These are phyloP conservation scores for Xylaria cubensis DNA, from an alignment of 495 filamentous ascomycete species.

Conservation along the genomic window DNA sequence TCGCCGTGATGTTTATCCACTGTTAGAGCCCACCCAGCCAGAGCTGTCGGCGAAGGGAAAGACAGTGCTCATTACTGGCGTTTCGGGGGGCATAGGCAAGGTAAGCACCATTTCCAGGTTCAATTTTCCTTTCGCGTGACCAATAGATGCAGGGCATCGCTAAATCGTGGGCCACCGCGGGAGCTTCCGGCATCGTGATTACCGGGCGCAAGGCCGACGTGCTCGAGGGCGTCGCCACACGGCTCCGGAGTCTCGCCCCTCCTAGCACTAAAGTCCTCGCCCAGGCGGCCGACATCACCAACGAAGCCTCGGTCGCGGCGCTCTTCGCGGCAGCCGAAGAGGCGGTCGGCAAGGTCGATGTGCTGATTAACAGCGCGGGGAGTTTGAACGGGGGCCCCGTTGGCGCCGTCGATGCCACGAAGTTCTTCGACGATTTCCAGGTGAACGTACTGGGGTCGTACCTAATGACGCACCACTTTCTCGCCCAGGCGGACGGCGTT, in stretches of 20 bases:
- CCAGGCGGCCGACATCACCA: constrained; percentile 41
- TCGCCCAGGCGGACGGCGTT: constrained; percentile 37
- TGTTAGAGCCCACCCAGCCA: constrained; percentile 43
- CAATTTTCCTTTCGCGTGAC: background rate
- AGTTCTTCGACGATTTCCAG: constrained; percentile 26
- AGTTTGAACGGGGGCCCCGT: constrained; percentile 22
- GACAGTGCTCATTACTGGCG: constrained; percentile 52
- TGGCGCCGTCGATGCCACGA: constrained; percentile 21
- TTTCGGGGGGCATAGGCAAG: constrained; percentile 45
- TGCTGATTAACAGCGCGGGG: constrained; percentile 52
- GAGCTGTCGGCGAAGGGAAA: constrained; percentile 46
- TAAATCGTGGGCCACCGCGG: constrained; percentile 39
- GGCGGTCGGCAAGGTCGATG: constrained; percentile 46
- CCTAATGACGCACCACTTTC: constrained; percentile 45
- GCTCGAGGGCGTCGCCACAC: constrained; percentile 34
- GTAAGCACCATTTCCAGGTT: constrained; percentile 21
- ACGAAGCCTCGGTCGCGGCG: constrained; percentile 36
- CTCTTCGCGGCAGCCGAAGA: constrained; percentile 45
- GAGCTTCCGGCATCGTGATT: constrained; percentile 45
- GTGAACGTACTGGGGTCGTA: constrained; percentile 50
- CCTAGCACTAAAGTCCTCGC: constrained; percentile 37
- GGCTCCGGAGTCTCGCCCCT: constrained; percentile 31
- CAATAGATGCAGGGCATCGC: constrained; percentile 30
- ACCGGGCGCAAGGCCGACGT: constrained; percentile 41
- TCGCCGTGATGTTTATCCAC: constrained; percentile 44